These are phyloP conservation scores for Diaporthe batatas DNA, from an alignment of 2,329 filamentous ascomycete genomes.

Conservation along the genomic window DNA sequence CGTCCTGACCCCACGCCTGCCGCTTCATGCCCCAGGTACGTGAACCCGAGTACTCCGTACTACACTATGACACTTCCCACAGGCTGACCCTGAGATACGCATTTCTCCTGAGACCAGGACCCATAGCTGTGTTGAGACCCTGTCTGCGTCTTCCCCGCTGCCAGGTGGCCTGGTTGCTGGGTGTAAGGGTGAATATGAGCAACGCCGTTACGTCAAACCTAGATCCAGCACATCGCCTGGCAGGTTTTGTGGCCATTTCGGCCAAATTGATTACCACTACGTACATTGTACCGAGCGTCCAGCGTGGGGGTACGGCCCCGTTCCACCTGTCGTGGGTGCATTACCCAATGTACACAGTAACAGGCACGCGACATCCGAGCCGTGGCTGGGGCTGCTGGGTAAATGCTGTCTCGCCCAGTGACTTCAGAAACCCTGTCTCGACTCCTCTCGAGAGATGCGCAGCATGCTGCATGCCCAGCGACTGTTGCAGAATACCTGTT, in stretches of 20 bases:
- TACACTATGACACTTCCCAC: no score
- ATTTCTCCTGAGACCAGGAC: neutral
- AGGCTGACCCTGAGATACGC: neutral
- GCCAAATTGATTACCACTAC: conserved; percentile 3
- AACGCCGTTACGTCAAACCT: conserved; percentile 15
- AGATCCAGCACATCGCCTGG: neutral
- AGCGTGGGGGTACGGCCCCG: conserved; percentile 13
- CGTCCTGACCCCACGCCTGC: conserved; percentile 18
- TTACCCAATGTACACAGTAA: conserved; percentile 24
- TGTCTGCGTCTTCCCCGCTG: neutral
- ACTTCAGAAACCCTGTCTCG: no score
- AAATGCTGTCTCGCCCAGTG: no score
- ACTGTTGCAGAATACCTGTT: neutral
- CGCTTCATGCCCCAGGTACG: conserved; percentile 10
- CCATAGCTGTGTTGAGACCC: neutral
- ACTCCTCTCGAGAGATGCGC: neutral
- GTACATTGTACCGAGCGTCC: conserved; percentile 18
- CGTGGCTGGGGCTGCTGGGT: neutral
- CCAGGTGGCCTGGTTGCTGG: no score
- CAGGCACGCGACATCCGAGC: conserved; percentile 28
- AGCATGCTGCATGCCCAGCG: conserved; percentile 23
- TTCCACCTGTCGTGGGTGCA: conserved; percentile 12
- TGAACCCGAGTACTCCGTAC: neutral
- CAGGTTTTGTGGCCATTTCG: conserved; percentile 18
- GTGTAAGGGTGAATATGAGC: neutral